Conservation (phyloP, 2,329 filamentous ascomycete genomes). For the Fusarium aywerte region DNA sequence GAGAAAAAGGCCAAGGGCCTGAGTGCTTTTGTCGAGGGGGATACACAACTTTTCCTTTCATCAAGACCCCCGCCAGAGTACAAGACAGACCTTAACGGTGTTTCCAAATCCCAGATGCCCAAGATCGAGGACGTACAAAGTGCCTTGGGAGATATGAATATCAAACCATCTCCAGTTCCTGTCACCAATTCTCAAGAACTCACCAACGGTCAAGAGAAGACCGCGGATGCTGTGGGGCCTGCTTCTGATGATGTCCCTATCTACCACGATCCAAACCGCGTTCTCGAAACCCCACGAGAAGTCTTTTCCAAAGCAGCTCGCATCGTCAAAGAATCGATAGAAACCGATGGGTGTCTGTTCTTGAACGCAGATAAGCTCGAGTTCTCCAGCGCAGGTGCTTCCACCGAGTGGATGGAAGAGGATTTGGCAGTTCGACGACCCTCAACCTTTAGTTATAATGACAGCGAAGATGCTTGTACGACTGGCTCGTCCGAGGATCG, state of each 20-base stretch:
- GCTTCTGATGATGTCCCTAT: neutral
- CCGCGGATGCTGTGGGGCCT: neutral
- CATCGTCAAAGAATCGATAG: conserved; percentile 55
- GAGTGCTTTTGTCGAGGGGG: conserved; percentile 52
- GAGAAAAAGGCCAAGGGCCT: conserved; percentile 54
- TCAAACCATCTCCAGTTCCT: neutral
- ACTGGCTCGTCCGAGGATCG: conserved; percentile 26
- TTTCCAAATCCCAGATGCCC: conserved; percentile 13
- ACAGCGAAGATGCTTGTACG: conserved; percentile 21
- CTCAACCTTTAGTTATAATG: conserved; percentile 16
- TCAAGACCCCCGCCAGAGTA: neutral
- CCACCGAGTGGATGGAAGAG: conserved; percentile 20
- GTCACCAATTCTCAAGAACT: neutral
- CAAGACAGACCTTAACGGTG: neutral
- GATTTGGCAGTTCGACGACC: conserved; percentile 15
- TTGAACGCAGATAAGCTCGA: conserved; percentile 50
- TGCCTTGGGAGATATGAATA: neutral
- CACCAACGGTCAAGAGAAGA: neutral
- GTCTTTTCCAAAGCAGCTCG: conserved; percentile 58
- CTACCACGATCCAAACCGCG: neutral
- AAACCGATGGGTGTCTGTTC: conserved; percentile 53
- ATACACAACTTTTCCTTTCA: conserved; percentile 7
- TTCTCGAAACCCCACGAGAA: conserved; percentile 4
- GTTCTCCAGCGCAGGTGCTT: conserved; percentile 17
- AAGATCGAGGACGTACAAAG: neutral